A percentile compares a stretch with the other conserved stretches of the same genome.
phyloP scores from a whole-genome alignment of 257 asterid genomes.

The Solanum pinnatisectum region DNA sequence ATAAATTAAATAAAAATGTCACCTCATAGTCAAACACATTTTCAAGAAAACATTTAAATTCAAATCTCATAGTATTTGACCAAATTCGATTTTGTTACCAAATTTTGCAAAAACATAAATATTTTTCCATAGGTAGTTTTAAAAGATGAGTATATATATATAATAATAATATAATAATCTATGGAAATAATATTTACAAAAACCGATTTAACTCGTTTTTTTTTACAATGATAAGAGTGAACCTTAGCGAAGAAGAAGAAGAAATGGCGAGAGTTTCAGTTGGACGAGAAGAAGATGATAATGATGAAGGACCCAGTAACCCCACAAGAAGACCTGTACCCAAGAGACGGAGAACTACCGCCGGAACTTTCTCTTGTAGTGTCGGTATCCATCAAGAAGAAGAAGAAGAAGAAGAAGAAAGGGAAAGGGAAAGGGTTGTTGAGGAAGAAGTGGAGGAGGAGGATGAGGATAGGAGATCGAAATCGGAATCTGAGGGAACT shows the following conservation, averaged over 20 bases:
- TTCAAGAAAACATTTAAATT: neutral
- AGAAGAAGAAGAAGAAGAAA: neutral
- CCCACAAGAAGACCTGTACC: neutral
- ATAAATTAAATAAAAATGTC: too few species aligned
- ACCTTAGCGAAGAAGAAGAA: neutral
- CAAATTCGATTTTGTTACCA: neutral
- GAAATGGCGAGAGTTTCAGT: neutral
- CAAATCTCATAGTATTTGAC: neutral
- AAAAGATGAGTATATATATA: neutral
- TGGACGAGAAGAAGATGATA: conserved; percentile 12
- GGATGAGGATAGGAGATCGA: neutral
- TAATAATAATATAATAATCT: too few species aligned
- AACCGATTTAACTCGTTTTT: too few species aligned
- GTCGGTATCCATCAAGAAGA: neutral
- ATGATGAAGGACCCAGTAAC: conserved; percentile 1
- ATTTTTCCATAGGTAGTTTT: neutral
- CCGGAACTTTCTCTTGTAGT: neutral
- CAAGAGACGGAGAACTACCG: neutral
- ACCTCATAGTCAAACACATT: neutral
- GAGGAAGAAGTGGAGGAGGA: neutral
- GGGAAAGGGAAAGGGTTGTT: neutral
- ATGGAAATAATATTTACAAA: too few species aligned
- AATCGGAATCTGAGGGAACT: neutral
- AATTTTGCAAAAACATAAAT: neutral
- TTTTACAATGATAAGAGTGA: neutral